phyloP scores from a whole-genome alignment of 257 asterid species.

The Nicotiana benthamiana region DNA sequence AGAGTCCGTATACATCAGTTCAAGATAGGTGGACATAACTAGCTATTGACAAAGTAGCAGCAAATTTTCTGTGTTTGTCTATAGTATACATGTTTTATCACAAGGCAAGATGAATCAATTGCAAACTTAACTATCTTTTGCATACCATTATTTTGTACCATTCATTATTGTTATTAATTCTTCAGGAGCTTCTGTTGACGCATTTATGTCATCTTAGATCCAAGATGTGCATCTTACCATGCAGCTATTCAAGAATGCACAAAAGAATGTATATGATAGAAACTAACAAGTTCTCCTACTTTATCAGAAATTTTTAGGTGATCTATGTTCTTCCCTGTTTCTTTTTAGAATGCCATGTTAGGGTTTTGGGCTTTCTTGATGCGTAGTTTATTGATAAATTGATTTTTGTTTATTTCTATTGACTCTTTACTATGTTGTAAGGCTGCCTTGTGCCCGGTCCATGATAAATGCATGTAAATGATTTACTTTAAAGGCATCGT shows the following conservation, averaged over 20 bases:
- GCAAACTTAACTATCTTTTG: not conserved
- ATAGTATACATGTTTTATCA: constrained; percentile 1
- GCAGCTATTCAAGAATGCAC: not conserved
- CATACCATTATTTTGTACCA: not conserved
- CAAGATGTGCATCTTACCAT: not conserved
- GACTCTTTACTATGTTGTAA: not conserved
- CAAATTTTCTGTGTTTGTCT: not conserved
- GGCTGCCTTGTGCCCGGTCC: not conserved
- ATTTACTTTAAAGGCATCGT: not conserved
- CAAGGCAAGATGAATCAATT: not conserved
- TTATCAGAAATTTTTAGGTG: not conserved
- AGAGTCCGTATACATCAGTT: constrained; percentile 1
- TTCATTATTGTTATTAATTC: not conserved
- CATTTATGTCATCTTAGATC: not conserved
- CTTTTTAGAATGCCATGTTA: not conserved
- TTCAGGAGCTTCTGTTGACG: not conserved
- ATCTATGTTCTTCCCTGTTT: not conserved
- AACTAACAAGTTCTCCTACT: not conserved
- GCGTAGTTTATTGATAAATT: not conserved
- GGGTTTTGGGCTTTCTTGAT: not conserved
- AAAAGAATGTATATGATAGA: not conserved
- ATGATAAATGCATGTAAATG: not conserved
- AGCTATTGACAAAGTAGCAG: constrained; percentile 5
- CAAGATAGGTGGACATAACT: constrained; percentile 7
- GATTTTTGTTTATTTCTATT: not conserved